Evolutionary conservation across 768 basidiomycete species (phyloP).

Genomic region (Cyclocybe cylindracea): DNA sequence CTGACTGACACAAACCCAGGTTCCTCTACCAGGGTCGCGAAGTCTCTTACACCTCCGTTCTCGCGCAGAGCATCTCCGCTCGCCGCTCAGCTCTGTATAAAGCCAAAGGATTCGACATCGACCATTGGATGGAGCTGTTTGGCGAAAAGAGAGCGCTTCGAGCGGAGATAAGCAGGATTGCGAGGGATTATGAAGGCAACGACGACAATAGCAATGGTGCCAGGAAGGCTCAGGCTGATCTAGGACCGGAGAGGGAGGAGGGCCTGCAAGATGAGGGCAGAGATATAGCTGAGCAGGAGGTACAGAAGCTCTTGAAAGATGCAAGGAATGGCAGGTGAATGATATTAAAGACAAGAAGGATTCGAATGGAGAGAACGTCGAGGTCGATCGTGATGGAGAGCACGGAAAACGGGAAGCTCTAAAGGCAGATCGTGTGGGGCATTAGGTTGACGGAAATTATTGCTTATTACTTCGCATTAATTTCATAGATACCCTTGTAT

Average conservation of each 20-base stretch:
- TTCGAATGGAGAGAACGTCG: not conserved
- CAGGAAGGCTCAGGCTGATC: not conserved
- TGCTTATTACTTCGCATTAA: too few relatives aligned
- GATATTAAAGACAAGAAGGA: not conserved
- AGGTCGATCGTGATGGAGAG: not conserved
- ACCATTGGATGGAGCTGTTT: constrained; percentile 56
- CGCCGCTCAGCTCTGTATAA: constrained; percentile 58
- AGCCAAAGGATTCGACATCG: constrained; percentile 59
- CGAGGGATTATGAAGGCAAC: constrained; percentile 57
- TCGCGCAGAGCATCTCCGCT: constrained; percentile 58
- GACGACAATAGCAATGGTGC: constrained; percentile 19
- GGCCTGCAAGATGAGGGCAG: not conserved
- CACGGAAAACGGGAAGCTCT: not conserved
- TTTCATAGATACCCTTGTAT: too few relatives aligned
- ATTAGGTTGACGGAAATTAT: not conserved
- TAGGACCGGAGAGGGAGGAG: not conserved
- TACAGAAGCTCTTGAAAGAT: not conserved
- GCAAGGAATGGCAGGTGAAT: not conserved
- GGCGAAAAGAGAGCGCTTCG: constrained; percentile 49
- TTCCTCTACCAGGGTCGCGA: constrained; percentile 63
- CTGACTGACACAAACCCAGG: constrained; percentile 25
- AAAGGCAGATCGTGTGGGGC: constrained; percentile 4
- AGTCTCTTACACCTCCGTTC: constrained; percentile 65
- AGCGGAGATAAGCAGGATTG: constrained; percentile 56
- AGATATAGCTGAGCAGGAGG: not conserved